Conservation (phyloP, 148 eudicot species). For the Hydrangea macrophylla region DNA sequence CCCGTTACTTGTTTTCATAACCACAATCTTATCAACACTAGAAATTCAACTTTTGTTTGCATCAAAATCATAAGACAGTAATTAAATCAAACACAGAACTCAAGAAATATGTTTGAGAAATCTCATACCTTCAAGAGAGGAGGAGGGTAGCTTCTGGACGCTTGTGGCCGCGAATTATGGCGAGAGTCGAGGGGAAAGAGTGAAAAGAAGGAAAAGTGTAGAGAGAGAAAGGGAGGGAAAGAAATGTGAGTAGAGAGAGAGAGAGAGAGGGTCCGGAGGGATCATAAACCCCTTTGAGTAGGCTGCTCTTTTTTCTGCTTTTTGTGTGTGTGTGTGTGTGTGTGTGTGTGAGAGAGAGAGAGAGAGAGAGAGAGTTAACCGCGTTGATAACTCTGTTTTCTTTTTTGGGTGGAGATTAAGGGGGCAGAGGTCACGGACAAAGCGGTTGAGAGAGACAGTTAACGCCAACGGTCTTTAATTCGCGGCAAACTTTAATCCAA, state of each 20-base stretch:
- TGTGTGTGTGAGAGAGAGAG: background rate
- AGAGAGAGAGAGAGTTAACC: background rate
- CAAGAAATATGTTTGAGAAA: background rate
- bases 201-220: background rate
- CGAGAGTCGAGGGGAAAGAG: slow-evolving; percentile 17
- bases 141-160: slow-evolving; percentile 6
- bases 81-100: background rate
- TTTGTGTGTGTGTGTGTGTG: slow-evolving; percentile 5
- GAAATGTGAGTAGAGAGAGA: slow-evolving; percentile 4
- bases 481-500: background rate
- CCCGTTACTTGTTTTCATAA: background rate
- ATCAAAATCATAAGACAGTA: slow-evolving; percentile 1
- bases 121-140: slow-evolving; percentile 3
- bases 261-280: slow-evolving; percentile 13
- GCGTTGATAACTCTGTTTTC: background rate
- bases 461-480: slow-evolving; percentile 16
- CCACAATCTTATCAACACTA: background rate
- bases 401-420: background rate
- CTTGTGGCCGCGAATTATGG: slow-evolving; percentile 18
- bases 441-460: slow-evolving; percentile 25
- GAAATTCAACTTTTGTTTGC: slow-evolving; percentile 4
- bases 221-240: slow-evolving; percentile 3
- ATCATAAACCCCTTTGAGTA: slow-evolving; percentile 6
- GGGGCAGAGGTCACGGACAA: slow-evolving; percentile 27
- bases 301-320: slow-evolving; percentile 14